phyloP scores from a whole-genome alignment of 2,329 filamentous ascomycete genomes.

The Botrytis elliptica region DNA sequence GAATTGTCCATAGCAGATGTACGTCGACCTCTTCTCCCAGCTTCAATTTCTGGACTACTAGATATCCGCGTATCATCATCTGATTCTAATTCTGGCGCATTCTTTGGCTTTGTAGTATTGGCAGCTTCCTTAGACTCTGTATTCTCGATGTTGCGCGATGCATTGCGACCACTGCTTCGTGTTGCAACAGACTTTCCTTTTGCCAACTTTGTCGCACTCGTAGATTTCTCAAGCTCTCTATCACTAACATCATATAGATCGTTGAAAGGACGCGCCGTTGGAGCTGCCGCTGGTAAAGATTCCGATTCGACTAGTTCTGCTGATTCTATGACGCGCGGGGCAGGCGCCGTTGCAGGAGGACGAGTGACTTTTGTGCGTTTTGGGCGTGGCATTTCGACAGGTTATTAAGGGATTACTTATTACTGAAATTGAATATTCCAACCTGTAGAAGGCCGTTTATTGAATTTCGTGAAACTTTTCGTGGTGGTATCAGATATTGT shows the following conservation, averaged over 20 bases:
- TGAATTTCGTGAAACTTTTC: background rate
- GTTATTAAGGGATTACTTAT: background rate
- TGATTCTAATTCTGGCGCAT: constrained; percentile 3
- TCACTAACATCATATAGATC: constrained; percentile 39
- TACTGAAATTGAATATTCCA: background rate
- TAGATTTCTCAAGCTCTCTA: constrained; percentile 24
- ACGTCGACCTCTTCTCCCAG: constrained; percentile 33
- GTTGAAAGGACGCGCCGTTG: constrained; percentile 26
- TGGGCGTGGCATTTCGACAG: constrained; percentile 3
- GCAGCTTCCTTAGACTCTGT: background rate
- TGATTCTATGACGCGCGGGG: background rate
- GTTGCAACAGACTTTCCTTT: constrained; percentile 27
- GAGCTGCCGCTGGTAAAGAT: background rate
- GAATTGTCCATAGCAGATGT: constrained; percentile 39
- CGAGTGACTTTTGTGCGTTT: constrained; percentile 12
- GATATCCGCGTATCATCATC: constrained; percentile 24
- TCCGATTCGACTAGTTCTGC: constrained; percentile 3
- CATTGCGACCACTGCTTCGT: constrained; percentile 1
- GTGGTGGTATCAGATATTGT: background rate
- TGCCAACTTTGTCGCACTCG: constrained; percentile 25
- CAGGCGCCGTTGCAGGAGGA: background rate
- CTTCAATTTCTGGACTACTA: constrained; percentile 37
- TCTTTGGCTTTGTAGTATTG: constrained; percentile 6
- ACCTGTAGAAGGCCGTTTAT: background rate
- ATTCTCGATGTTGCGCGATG: constrained; percentile 9